Percentiles rank a stretch among this genome's conserved stretches.
Evolutionary conservation across 768 basidiomycete genomes (phyloP).

Genomic region (Pleurotus giganteus): DNA sequence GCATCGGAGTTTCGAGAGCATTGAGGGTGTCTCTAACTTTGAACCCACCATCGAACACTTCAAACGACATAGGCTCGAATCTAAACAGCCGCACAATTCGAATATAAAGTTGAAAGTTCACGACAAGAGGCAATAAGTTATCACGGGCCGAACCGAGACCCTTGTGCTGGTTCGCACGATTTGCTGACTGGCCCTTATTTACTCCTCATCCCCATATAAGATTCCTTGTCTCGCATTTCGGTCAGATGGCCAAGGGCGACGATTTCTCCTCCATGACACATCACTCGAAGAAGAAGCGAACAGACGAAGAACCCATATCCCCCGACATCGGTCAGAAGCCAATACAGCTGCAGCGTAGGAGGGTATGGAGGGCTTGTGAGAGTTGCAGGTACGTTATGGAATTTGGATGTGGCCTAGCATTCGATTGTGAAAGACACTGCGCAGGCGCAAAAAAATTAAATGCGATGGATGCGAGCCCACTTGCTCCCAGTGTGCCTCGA

Average conservation of each 20-base stretch:
- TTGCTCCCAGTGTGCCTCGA: constrained; percentile 76
- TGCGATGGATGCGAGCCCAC: constrained; percentile 88
- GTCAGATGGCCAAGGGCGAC: constrained; percentile 48
- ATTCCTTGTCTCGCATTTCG: constrained; percentile 6
- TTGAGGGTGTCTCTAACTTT: too few species aligned
- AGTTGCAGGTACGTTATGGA: constrained; percentile 67
- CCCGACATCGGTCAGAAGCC: constrained; percentile 65
- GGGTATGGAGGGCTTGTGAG: constrained; percentile 91
- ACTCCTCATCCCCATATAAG: constrained; percentile 5
- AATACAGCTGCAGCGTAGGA: constrained; percentile 70
- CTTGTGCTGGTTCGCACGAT: constrained; percentile 7
- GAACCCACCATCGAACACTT: too few species aligned
- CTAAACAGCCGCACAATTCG: too few species aligned
- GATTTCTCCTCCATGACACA: constrained; percentile 45
- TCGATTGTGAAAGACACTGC: constrained; percentile 16
- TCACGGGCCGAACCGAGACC: constrained; percentile 11
- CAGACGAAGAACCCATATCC: constrained; percentile 57
- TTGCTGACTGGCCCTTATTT: constrained; percentile 7
- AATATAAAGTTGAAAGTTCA: too few species aligned
- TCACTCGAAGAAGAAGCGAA: constrained; percentile 76
- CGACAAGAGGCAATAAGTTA: neutral
- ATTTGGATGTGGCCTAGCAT: constrained; percentile 14
- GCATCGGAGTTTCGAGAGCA: too few species aligned
- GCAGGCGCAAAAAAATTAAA: constrained; percentile 89
- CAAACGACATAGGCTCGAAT: too few species aligned